Base-by-base conservation (phyloP, 768 basidiomycete species). In the Russula emetica region DNA sequence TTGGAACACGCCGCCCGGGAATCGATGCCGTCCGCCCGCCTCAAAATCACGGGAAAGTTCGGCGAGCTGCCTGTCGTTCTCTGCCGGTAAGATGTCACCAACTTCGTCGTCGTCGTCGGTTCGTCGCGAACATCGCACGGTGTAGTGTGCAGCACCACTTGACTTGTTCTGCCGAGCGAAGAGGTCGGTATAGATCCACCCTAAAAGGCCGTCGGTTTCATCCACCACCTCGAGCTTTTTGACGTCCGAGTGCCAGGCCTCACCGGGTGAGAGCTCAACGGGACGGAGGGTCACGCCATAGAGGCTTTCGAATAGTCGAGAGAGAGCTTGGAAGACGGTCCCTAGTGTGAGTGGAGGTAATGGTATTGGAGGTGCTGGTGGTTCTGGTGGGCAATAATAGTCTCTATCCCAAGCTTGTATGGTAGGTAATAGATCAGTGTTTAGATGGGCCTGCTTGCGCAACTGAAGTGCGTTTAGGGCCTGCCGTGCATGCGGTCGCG, bases 361-460 rank as follows among this genome's bases (percentile, higher is more conserved):
- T 65, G 90, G 75, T 73, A 89, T 78, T 61, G 89, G 84, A 30
- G 92, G 88, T 14, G 86, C 83, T 32, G 87, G 86, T 13, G 85
- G 83, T 74, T 90, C 86, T 5, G 86, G 86, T 0, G 89, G 88
- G 62, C 92, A 89, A 74, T 94, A 98, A 72, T 87, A 96, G 69
- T 98, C 95, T 68, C 94, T 83, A 75, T 98, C 97, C 97, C 97
- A 99, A n/a, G 94, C 87, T 67, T 96, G 84, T 56, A 98, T 84
- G 26, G 78, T 77, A 49, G 89, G 89, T 52, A 82, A 76, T 24
- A 79, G 75, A 0, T 80, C 76, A 1, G 85, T 79, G 24, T 78
- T 75, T 32, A 93, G 82, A 69, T 90, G 87, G 10, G 78, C 79
- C 72, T 91, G 87, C 78, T 98, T 98, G 67, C 82, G 85, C 69